These are phyloP conservation scores for Grosmannia clavigera DNA, from an alignment of 2,329 filamentous ascomycete species.

Conservation along the genomic window DNA sequence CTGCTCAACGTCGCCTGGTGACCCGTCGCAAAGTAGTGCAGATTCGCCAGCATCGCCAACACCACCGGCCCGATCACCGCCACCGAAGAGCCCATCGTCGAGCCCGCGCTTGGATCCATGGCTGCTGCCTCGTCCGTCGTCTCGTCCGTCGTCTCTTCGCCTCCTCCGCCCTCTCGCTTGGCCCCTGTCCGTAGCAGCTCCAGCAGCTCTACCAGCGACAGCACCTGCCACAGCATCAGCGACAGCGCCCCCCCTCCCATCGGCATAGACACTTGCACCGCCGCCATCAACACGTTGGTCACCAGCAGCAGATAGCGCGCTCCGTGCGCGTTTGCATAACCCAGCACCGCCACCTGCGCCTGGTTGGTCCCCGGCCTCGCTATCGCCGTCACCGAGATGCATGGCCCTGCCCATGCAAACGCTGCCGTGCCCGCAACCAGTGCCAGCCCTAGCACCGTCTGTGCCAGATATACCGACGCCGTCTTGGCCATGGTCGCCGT, in stretches of 20 bases:
- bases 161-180: constrained; percentile 27
- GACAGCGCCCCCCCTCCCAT: constrained; percentile 82
- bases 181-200: constrained; percentile 33
- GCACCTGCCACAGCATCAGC: constrained; percentile 76
- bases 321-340: constrained; percentile 88
- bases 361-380: constrained; percentile 25
- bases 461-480: constrained; percentile 64
- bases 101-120: background rate
- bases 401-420: constrained; percentile 76
- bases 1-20: constrained; percentile 79
- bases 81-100: background rate
- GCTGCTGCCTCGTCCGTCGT: background rate
- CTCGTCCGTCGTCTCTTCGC: constrained; percentile 32
- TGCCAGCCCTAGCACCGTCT: constrained; percentile 65
- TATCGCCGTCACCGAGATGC: constrained; percentile 57
- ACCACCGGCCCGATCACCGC: constrained; percentile 72
- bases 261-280: constrained; percentile 78
- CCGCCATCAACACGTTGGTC: constrained; percentile 62
- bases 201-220: constrained; percentile 58
- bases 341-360: constrained; percentile 63
- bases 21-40: constrained; percentile 95
- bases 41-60: constrained; percentile 78
- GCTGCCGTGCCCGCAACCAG: constrained; percentile 75
- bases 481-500: constrained; percentile 64
- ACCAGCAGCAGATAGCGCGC: constrained; percentile 79